phyloP scores from a whole-genome alignment of 768 basidiomycete species.

The Suillus luteus region DNA sequence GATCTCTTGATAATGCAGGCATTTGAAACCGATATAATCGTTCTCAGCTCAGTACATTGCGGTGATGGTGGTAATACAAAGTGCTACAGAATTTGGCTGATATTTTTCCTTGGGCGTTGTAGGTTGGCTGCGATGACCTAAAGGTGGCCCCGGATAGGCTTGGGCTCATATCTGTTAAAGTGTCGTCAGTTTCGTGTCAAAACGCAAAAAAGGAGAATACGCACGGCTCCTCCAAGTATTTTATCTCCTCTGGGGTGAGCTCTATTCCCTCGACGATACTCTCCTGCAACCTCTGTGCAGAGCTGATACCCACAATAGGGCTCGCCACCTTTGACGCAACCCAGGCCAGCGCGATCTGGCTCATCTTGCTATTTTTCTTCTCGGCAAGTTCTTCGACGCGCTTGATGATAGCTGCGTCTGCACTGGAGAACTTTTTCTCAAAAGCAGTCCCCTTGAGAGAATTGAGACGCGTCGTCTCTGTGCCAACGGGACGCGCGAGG shows the following conservation, averaged over 20 bases:
- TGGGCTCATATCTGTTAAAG: constrained; percentile 22
- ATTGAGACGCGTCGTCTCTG: constrained; percentile 24
- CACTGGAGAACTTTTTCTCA: constrained; percentile 29
- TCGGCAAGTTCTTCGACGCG: constrained; percentile 45
- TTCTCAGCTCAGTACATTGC: background rate
- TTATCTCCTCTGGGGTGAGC: constrained; percentile 33
- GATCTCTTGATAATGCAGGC: constrained; percentile 3
- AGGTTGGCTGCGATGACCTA: background rate
- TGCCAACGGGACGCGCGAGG: constrained; percentile 40
- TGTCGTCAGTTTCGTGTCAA: constrained; percentile 5
- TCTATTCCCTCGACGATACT: constrained; percentile 28
- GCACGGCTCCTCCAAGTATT: constrained; percentile 34
- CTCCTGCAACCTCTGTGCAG: constrained; percentile 32
- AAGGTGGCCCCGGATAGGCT: constrained; percentile 18
- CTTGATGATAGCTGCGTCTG: constrained; percentile 38
- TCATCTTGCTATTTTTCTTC: constrained; percentile 43
- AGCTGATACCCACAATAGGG: constrained; percentile 46
- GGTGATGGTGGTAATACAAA: background rate
- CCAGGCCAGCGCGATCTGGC: constrained; percentile 49
- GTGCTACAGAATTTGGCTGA: background rate
- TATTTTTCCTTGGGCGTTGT: background rate
- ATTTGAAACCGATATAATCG: background rate
- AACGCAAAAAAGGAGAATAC: background rate
- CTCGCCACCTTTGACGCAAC: constrained; percentile 40
- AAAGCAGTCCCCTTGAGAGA: constrained; percentile 22